These are phyloP conservation scores for Salix suchowensis DNA, from an alignment of 345 rosid genomes.

Conservation along the genomic window DNA sequence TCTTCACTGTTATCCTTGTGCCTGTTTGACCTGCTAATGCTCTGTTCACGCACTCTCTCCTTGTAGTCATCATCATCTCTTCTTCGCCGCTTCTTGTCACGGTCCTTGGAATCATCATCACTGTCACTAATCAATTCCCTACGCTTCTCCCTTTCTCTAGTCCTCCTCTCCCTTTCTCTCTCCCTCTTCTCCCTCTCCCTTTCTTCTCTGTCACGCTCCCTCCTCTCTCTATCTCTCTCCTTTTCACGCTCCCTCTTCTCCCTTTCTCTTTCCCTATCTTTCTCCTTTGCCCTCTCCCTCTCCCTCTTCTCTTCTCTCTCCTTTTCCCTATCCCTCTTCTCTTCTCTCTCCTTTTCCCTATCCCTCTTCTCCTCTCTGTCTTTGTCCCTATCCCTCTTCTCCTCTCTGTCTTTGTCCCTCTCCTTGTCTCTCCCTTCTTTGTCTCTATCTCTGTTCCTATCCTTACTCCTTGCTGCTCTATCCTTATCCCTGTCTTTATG, in stretches of 20 bases:
- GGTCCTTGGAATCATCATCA: conserved; percentile 47
- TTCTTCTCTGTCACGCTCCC: conserved; percentile 1
- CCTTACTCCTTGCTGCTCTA: conserved; percentile 1
- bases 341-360: conserved; percentile 17
- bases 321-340: conserved; percentile 27
- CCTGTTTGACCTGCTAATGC: conserved; percentile 50
- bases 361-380: conserved; percentile 19
- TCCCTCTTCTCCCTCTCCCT: conserved; percentile 31
- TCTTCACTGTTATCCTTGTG: conserved; percentile 51
- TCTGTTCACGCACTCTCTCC: conserved; percentile 59
- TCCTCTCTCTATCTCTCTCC: conserved; percentile 8
- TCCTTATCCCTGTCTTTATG: conserved; percentile 11
- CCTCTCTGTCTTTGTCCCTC: conserved; percentile 6
- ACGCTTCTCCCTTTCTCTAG: conserved; percentile 56
- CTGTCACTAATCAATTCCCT: conserved; percentile 48
- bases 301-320: conserved; percentile 19
- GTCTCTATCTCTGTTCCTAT: conserved; percentile 22
- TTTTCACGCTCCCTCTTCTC: conserved; percentile 25
- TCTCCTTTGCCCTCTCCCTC: conserved; percentile 4
- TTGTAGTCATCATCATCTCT: conserved; percentile 51
- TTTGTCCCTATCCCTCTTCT: conserved; percentile 12
- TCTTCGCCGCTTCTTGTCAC: conserved; percentile 51
- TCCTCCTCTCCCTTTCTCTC: conserved; percentile 51
- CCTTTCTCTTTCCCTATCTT: conserved; percentile 13
- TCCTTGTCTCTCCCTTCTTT: conserved; percentile 11